These are phyloP conservation scores for Sphenostylis stenocarpa DNA, from an alignment of 306 rosid species.

Conservation along the genomic window DNA sequence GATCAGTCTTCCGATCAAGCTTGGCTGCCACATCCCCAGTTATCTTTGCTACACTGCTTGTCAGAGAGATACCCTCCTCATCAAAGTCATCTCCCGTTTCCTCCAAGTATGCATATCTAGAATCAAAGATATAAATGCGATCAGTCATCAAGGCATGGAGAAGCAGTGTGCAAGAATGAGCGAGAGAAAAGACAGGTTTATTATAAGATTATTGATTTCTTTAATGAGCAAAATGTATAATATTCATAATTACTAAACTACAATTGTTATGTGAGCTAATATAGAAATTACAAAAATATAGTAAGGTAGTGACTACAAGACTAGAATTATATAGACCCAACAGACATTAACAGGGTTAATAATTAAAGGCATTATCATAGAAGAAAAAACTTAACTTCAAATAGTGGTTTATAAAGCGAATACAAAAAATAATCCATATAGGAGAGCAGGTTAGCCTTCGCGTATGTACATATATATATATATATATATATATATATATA, in stretches of 20 bases:
- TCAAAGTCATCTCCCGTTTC: constrained; percentile 81
- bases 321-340: not conserved
- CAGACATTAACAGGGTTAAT: not conserved
- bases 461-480: too few species aligned
- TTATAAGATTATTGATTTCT: not conserved
- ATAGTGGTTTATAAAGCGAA: not conserved
- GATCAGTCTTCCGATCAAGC: constrained; percentile 53
- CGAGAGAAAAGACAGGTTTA: not conserved
- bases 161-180: not conserved
- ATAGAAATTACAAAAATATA: not conserved
- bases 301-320: not conserved
- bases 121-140: constrained; percentile 16
- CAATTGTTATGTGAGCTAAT: not conserved
- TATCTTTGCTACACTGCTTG: constrained; percentile 53
- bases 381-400: too few species aligned
- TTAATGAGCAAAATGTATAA: not conserved
- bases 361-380: not conserved
- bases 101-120: constrained; percentile 84
- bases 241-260: not conserved
- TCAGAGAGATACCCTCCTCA: constrained; percentile 86
- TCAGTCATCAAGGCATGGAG: not conserved
- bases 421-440: not conserved
- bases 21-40: constrained; percentile 54
- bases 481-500: too few species aligned
- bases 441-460: not conserved